phyloP scores from a whole-genome alignment of 768 basidiomycete species.

The Daedaleopsis nitida region DNA sequence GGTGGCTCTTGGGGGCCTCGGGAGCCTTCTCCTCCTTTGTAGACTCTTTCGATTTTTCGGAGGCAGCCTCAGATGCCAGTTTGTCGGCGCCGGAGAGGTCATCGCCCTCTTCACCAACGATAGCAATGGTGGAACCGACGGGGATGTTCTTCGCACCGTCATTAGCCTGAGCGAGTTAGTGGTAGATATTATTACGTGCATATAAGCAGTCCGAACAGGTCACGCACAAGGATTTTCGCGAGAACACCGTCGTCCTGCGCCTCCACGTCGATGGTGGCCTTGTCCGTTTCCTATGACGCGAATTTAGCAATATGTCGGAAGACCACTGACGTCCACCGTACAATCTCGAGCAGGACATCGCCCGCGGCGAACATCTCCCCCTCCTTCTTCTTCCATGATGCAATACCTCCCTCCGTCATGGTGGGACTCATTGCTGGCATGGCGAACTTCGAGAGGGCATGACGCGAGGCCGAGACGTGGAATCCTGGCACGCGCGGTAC shows the following conservation, averaged over 20 bases:
- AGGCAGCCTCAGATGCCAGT: constrained; percentile 63
- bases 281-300: constrained; percentile 90
- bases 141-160: constrained; percentile 87
- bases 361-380: constrained; percentile 88
- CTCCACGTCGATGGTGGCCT: constrained; percentile 99
- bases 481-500: constrained; percentile 54
- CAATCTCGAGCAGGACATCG: constrained; percentile 96
- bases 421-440: constrained; percentile 99
- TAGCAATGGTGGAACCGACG: constrained; percentile 89
- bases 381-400: constrained; percentile 96
- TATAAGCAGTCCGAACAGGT: not conserved
- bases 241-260: constrained; percentile 97
- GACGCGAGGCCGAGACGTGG: constrained; percentile 76
- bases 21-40: constrained; percentile 40
- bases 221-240: constrained; percentile 92
- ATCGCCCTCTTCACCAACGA: constrained; percentile 94
- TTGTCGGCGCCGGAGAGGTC: constrained; percentile 83
- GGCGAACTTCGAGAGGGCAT: constrained; percentile 83
- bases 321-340: constrained; percentile 40
- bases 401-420: constrained; percentile 99
- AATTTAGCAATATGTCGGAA: constrained; percentile 13
- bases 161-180: constrained; percentile 48
- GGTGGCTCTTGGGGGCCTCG: constrained; percentile 44
- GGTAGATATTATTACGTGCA: constrained; percentile 8
- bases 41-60: constrained; percentile 42